Percentiles rank a stretch among this genome's conserved stretches.
Evolutionary conservation across 2,329 filamentous ascomycete genomes (phyloP).

Genomic region (Sarocladiaceae sp.): DNA sequence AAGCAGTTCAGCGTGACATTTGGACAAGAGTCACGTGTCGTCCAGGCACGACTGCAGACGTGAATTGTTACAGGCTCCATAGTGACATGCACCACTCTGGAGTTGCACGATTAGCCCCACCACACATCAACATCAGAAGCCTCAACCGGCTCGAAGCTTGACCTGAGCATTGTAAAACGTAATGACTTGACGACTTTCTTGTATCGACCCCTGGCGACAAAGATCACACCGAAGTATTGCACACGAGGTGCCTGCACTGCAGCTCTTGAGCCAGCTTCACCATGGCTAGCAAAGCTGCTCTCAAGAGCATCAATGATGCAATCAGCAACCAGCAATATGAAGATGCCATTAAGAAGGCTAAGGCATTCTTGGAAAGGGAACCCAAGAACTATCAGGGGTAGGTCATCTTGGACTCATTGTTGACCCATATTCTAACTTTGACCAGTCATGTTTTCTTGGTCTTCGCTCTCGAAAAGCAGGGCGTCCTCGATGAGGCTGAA

Average conservation of each 20-base stretch:
- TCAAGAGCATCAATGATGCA: constrained; percentile 78
- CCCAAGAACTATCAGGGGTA: constrained; percentile 78
- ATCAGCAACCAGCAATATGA: constrained; percentile 77
- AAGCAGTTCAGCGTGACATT: too few species aligned
- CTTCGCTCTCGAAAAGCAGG: constrained; percentile 76
- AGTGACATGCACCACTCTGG: constrained; percentile 6
- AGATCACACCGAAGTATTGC: neutral
- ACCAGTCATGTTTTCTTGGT: constrained; percentile 77
- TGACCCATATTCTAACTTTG: constrained; percentile 13
- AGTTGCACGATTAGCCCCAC: too few species aligned
- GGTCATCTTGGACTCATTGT: constrained; percentile 19
- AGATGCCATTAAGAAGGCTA: constrained; percentile 66
- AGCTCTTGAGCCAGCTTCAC: constrained; percentile 13
- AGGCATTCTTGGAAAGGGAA: constrained; percentile 66
- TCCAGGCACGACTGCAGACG: too few species aligned
- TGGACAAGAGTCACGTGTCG: too few species aligned
- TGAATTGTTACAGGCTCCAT: constrained; percentile 4
- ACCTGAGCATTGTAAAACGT: neutral
- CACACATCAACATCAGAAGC: neutral
- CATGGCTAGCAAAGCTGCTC: constrained; percentile 63
- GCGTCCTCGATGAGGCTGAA: constrained; percentile 68
- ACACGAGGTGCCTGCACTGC: neutral
- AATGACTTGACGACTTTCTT: neutral
- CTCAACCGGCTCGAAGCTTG: neutral
- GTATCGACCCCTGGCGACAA: neutral